phyloP scores from a whole-genome alignment of 345 rosid species.

The Bruguiera parviflora region DNA sequence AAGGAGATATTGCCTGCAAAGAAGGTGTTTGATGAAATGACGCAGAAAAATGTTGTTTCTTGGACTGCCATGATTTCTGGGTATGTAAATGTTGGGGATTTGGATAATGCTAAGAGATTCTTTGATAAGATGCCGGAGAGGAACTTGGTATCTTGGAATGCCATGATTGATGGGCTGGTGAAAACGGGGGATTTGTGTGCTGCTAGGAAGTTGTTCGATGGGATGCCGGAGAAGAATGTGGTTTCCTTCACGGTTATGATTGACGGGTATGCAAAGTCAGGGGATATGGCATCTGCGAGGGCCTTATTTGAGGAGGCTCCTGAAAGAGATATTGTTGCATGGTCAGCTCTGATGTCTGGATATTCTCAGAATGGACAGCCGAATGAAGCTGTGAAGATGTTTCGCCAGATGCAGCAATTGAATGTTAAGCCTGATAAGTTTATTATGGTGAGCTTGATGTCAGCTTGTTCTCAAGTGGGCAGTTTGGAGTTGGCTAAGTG shows the following conservation, averaged over 20 bases:
- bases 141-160: conserved; percentile 60
- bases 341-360: neutral
- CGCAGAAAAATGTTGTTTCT: conserved; percentile 50
- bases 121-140: conserved; percentile 59
- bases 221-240: neutral
- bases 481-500: conserved; percentile 51
- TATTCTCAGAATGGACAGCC: conserved; percentile 6
- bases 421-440: conserved; percentile 1
- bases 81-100: conserved; percentile 44
- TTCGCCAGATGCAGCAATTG: neutral
- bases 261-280: conserved; percentile 3
- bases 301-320: conserved; percentile 2
- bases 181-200: conserved; percentile 44
- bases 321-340: conserved; percentile 1
- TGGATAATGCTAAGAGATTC: conserved; percentile 42
- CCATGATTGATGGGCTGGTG: conserved; percentile 46
- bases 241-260: conserved; percentile 1
- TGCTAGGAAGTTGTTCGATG: conserved; percentile 37
- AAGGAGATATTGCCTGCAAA: conserved; percentile 46
- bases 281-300: conserved; percentile 3
- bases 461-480: conserved; percentile 73
- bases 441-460: conserved; percentile 26
- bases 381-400: neutral
- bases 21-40: conserved; percentile 59
- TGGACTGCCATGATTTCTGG: conserved; percentile 79